These are phyloP conservation scores for Dictyostelium firmibasis DNA, from an alignment of 78 protist genomes.

Conservation along the genomic window DNA sequence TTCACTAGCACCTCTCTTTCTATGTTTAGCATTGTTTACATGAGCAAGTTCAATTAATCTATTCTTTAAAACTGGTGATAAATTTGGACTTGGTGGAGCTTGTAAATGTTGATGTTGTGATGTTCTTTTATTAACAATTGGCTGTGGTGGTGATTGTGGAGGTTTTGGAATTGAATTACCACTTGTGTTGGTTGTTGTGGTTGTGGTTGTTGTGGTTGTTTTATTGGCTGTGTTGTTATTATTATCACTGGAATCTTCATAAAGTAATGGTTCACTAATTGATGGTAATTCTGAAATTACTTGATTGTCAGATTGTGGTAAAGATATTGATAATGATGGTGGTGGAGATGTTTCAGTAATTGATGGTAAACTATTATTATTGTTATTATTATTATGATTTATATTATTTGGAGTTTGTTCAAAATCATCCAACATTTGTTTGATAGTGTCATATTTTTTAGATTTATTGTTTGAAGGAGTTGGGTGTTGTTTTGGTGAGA, in stretches of 20 bases:
- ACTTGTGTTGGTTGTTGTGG: neutral
- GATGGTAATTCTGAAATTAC: neutral
- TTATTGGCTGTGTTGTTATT: neutral
- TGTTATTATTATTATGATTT: neutral
- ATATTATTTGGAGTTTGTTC: neutral
- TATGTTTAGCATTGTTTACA: neutral
- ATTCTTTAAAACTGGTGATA: slow-evolving; percentile 25
- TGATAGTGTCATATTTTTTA: slow-evolving; percentile 6
- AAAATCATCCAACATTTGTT: slow-evolving; percentile 6
- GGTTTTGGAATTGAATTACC: neutral
- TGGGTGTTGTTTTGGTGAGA: neutral
- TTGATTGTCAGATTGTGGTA: neutral
- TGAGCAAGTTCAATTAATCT: slow-evolving; percentile 34
- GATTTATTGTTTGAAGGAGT: neutral
- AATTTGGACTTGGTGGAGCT: neutral
- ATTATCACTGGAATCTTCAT: neutral
- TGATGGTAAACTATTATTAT: neutral
- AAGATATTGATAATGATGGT: neutral
- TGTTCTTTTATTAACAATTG: neutral
- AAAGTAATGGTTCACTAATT: neutral
- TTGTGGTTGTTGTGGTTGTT: neutral
- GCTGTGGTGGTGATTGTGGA: neutral
- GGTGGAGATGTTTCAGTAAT: slow-evolving; percentile 5
- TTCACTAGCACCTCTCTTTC: slow-evolving; percentile 51
- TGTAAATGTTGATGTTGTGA: neutral